Conservation (phyloP, 1,139 yeast genomes). For the Nakaseomyces sp. region DNA sequence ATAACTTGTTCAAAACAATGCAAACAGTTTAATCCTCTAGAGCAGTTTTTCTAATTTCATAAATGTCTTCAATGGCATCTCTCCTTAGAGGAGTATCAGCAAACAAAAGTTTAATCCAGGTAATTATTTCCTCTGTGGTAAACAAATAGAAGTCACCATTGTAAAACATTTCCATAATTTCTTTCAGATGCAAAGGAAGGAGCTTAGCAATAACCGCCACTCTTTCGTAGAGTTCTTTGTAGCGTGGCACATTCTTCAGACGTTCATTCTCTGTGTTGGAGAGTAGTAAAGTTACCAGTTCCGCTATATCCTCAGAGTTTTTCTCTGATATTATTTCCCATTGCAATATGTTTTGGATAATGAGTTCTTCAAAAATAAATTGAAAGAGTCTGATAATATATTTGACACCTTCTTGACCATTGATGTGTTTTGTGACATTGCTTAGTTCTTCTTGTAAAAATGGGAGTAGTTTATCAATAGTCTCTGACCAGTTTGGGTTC, state of each 20-base stretch:
- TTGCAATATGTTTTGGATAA: conserved; percentile 17
- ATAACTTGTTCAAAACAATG: too few species aligned
- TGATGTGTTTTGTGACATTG: conserved; percentile 14
- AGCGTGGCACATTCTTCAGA: conserved; percentile 12
- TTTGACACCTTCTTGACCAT: conserved; percentile 11
- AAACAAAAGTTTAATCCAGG: conserved; percentile 54
- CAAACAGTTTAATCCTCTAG: conserved; percentile 14
- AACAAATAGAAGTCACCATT: conserved; percentile 69
- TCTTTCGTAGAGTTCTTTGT: conserved; percentile 25
- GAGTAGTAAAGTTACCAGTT: conserved; percentile 20
- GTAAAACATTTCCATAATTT: conserved; percentile 61
- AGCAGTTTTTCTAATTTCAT: conserved; percentile 35
- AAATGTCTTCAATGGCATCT: conserved; percentile 53
- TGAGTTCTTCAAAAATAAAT: conserved; percentile 21
- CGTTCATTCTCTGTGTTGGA: conserved; percentile 15
- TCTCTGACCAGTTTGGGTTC: conserved; percentile 21
- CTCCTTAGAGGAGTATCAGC: conserved; percentile 62
- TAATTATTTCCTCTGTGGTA: conserved; percentile 54
- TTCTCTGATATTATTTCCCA: conserved; percentile 31
- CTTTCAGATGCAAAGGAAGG: conserved; percentile 49
- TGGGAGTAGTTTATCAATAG: conserved; percentile 20
- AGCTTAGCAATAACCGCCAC: conserved; percentile 29
- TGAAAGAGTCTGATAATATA: conserved; percentile 13
- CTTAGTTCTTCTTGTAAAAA: conserved; percentile 17
- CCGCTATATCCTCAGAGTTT: conserved; percentile 27